Base-by-base conservation (phyloP, 495 filamentous ascomycete genomes). In the Usnea hakonensis region DNA sequence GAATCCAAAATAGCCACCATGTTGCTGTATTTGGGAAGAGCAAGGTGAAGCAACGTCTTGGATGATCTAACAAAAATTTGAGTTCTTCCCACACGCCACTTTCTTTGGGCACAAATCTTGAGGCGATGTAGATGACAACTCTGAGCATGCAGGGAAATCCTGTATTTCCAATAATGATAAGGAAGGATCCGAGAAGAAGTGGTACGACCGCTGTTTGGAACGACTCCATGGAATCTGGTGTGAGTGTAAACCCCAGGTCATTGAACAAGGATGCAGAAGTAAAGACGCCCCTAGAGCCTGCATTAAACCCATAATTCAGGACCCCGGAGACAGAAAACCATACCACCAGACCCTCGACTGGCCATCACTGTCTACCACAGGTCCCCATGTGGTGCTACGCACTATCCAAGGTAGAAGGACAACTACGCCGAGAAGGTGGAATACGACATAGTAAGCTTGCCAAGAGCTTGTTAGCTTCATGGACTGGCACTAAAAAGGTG, bases 91-190 rank as follows among this genome's bases (percentile, higher is more conserved):
- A 95, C 13, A 92, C 72, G 8, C 84, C 82, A 36, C 82, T 86
- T 9, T 83, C 81, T 14, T 71, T 69, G 9, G 84, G 84, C 5
- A 81, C 77, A 30, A 85, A 52, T 48, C 81, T 81, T 1, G 86
- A 88, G 19, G 76, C 63, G 4, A 86, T 58, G 90, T 93, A 97
- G 52, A 97, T 96, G 64, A 89, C 81, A 67, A 95, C 84, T 23
- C 93, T 87, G 37, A 97, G 81, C 86, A 95, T 90, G 70, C 92
- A 88, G 2, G 93, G 93, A 64, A 96, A 97, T 3, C 87, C 93
- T 0, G 93, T 97, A 65, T 97, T 97, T 41, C 93, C 93, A 61
- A 94, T 87, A 56, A 97, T 81, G 69, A 97, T 92, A 35, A 97
- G 78, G 63, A 92, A 92, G 4, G 80, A 80, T 67, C 91, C 79